Evolutionary conservation across 352 stramenopile species (phyloP), one percentile per base, ranked within the genome.

Genomic region (Pythium scleroteichum): DNA sequence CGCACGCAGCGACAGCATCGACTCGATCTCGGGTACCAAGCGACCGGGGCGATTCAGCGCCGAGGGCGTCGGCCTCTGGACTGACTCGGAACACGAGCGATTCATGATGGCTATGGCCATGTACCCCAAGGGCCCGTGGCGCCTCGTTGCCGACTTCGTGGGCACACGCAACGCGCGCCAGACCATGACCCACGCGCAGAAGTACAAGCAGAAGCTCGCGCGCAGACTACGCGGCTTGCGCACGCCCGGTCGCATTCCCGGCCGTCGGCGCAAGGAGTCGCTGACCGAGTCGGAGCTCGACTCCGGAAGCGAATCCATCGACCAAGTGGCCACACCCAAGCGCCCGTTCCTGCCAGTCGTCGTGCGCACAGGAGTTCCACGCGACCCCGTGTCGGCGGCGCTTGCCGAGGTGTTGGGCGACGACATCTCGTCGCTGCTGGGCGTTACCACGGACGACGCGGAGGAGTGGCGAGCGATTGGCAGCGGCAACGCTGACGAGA

Each of bases 141-240:
- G 64, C 20, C 29, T 47, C 2, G 56, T 76, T 13, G 64, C 68
- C 33, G 49, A 69, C 17, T 58, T 57, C 47, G 60, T 76, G 9
- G 66, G 66, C 46, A 64, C 66, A 32, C 66, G 66, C 27, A 73
- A 68, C 45, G 27, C 66, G 35, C 52, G 66, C 5, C 66, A 73
- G 44, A 68, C 64, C 52, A 72, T 72, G 66, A 78, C 70, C 20
- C 70, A 78, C 51, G 70, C 70, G 20, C 70, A 78, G 38, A 78
- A 78, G 63, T 78, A 78, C 68, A 67, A 69, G 17, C 66, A 78
- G 53, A 78, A 78, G 61, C 53, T 75, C 26, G 70, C 54, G 22
- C 59, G 70, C 6, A 62, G 53, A 0, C 35, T 68, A 38, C 62
- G 70, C 19, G 70, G 70, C 0, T 59, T 77, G 32, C 57, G 57